Percentiles rank a stretch among this genome's conserved stretches.
phyloP scores from a whole-genome alignment of 2,329 filamentous ascomycete species.

The Daldinia sp. region DNA sequence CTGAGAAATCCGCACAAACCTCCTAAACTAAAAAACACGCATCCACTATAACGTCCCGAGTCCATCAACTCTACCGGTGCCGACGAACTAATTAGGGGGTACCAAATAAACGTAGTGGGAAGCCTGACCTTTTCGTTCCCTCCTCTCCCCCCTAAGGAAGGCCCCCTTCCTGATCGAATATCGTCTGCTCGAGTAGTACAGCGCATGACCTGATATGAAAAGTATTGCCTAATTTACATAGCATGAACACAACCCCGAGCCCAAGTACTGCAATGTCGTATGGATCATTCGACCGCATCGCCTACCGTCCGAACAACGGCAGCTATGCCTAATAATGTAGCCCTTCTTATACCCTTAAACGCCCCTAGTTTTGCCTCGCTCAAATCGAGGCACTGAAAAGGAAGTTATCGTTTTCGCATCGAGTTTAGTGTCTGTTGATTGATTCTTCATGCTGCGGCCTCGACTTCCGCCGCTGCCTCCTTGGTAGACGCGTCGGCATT shows the following conservation, averaged over 20 bases:
- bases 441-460: conserved; percentile 36
- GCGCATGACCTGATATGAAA: conserved; percentile 34
- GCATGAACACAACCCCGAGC: conserved; percentile 42
- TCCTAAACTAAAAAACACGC: conserved; percentile 31
- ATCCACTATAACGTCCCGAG: conserved; percentile 24
- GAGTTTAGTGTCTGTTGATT: conserved; percentile 12
- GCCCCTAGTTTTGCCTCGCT: conserved; percentile 31
- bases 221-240: conserved; percentile 48
- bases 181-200: conserved; percentile 31
- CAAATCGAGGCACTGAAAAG: conserved; percentile 24
- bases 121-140: conserved; percentile 34
- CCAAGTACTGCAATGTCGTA: conserved; percentile 30
- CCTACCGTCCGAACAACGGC: conserved; percentile 15
- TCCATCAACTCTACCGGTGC: conserved; percentile 25
- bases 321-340: conserved; percentile 23
- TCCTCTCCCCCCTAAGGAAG: neutral
- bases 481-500: conserved; percentile 29
- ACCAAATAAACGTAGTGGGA: conserved; percentile 24
- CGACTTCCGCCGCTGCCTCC: conserved; percentile 50
- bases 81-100: conserved; percentile 37
- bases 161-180: conserved; percentile 27
- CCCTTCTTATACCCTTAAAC: conserved; percentile 40
- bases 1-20: conserved; percentile 41
- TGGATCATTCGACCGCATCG: conserved; percentile 20
- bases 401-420: conserved; percentile 22